These are phyloP conservation scores for Fusarium sp. DNA, from an alignment of 2,329 filamentous ascomycete genomes.

Conservation along the genomic window DNA sequence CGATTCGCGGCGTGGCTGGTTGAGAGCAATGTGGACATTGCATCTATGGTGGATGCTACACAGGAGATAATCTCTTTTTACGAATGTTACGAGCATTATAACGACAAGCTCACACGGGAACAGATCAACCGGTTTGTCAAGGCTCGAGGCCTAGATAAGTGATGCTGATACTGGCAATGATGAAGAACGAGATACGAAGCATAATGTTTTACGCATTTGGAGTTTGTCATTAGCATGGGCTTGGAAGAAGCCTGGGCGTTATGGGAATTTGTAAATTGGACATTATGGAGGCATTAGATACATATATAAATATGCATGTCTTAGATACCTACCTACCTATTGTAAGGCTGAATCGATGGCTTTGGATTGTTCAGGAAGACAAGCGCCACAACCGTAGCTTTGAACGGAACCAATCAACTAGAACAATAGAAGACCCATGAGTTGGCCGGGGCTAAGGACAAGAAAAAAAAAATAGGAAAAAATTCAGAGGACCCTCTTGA, in stretches of 20 bases:
- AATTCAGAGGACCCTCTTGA: neutral
- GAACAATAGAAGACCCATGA: neutral
- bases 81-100: conserved; percentile 72
- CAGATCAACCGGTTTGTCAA: conserved; percentile 70
- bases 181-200: conserved; percentile 43
- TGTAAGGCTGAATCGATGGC: conserved; percentile 1
- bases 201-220: conserved; percentile 11
- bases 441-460: neutral
- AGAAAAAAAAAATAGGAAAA: neutral
- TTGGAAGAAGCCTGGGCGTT: conserved; percentile 34
- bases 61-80: conserved; percentile 94
- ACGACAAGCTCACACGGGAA: conserved; percentile 68
- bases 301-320: neutral
- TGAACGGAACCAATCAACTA: neutral
- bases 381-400: neutral
- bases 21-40: conserved; percentile 86
- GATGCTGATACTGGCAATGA: conserved; percentile 23
- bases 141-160: conserved; percentile 66
- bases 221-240: neutral
- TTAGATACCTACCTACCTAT: neutral
- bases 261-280: neutral
- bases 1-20: conserved; percentile 80
- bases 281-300: neutral
- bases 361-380: neutral
- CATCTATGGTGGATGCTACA: conserved; percentile 86